A percentile compares a stretch with the other conserved stretches of the same genome.
Conservation (phyloP, 495 filamentous ascomycete genomes). For the Amphirosellinia nigrospora region DNA sequence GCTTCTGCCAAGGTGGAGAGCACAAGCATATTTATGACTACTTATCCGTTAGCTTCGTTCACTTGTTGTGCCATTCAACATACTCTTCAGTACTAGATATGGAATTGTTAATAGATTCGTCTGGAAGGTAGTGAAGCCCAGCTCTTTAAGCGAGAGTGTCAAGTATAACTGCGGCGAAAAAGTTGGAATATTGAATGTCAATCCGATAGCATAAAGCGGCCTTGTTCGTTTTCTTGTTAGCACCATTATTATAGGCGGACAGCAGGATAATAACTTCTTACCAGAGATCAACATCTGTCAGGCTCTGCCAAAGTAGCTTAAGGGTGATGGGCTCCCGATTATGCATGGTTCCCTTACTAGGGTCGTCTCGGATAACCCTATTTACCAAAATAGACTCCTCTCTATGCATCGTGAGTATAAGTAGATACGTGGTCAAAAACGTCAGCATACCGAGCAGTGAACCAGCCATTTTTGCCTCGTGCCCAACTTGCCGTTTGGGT, state of each 20-base stretch:
- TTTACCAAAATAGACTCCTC: constrained; percentile 77
- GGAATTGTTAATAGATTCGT: constrained; percentile 61
- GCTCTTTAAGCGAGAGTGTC: constrained; percentile 65
- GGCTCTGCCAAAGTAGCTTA: constrained; percentile 62
- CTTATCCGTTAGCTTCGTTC: constrained; percentile 20
- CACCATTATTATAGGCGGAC: background rate
- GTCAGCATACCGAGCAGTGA: constrained; percentile 56
- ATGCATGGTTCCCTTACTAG: constrained; percentile 67
- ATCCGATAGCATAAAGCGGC: constrained; percentile 71
- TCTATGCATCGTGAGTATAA: constrained; percentile 37
- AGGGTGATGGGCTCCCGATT: constrained; percentile 68
- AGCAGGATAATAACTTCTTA: constrained; percentile 21
- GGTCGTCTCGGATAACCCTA: constrained; percentile 73
- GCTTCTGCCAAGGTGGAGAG: constrained; percentile 60
- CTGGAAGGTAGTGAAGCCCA: constrained; percentile 73
- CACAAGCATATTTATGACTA: constrained; percentile 52
- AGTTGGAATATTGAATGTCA: constrained; percentile 67
- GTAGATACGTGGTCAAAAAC: background rate
- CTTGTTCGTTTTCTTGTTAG: constrained; percentile 30
- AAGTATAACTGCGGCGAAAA: constrained; percentile 65
- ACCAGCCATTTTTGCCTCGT: constrained; percentile 73
- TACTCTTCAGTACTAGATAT: constrained; percentile 46
- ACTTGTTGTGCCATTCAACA: background rate
- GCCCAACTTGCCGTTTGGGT: constrained; percentile 69
- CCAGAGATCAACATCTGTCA: constrained; percentile 79